A percentile compares a stretch with the other conserved stretches of the same genome.
Evolutionary conservation across 1,284 basidiomycete genomes (phyloP).

Genomic region (Malassezia sympodialis): DNA sequence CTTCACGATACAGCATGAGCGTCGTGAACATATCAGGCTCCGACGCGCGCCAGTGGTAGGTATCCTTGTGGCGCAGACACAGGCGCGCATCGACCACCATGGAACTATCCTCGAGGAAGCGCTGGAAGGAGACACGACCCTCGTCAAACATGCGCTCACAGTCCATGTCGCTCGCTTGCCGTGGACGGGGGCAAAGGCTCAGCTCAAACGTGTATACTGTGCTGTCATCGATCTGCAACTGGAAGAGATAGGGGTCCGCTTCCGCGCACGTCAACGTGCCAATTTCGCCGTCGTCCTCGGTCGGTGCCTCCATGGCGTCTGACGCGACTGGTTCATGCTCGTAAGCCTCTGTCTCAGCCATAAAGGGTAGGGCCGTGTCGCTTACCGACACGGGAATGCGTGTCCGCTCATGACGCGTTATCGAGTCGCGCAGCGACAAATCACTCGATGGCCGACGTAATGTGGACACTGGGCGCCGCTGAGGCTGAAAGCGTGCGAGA

Average conservation of each 20-base stretch:
- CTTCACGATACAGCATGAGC: conserved; percentile 41
- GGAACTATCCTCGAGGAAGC: conserved; percentile 51
- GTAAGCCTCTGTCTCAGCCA: neutral
- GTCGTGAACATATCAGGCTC: conserved; percentile 52
- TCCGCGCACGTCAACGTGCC: conserved; percentile 50
- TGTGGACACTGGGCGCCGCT: neutral
- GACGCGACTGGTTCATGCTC: neutral
- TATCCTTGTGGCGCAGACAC: conserved; percentile 51
- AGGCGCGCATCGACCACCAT: conserved; percentile 52
- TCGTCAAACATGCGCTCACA: conserved; percentile 48
- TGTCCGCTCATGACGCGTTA: neutral
- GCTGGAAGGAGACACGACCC: conserved; percentile 52
- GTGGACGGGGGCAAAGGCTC: conserved; percentile 22
- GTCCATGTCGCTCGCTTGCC: conserved; percentile 7
- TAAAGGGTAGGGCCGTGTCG: conserved; percentile 8
- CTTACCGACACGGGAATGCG: conserved; percentile 11
- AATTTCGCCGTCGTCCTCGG: neutral
- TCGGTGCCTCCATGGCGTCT: neutral
- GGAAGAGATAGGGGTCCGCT: conserved; percentile 51
- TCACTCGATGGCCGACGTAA: conserved; percentile 12
- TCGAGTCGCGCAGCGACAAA: conserved; percentile 1
- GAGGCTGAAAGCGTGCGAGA: neutral
- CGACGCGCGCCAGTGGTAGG: conserved; percentile 53
- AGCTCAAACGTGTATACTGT: conserved; percentile 52
- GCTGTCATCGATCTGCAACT: conserved; percentile 49